Percentiles rank a stretch among this genome's conserved stretches.
Conservation (phyloP, 495 filamentous ascomycete genomes). For the Cairneyella variabilis region DNA sequence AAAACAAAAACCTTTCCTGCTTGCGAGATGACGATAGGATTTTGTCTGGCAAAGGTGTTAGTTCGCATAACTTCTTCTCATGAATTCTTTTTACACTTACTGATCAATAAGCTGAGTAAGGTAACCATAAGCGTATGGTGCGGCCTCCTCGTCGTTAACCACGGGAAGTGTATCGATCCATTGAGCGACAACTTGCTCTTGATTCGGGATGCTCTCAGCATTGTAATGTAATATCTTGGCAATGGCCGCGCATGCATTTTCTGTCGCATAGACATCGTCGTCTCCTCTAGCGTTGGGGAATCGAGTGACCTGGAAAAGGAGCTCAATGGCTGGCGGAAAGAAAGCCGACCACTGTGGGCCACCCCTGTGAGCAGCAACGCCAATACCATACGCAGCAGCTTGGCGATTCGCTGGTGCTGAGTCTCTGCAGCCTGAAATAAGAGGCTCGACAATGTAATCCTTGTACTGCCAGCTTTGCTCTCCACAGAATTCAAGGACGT, state of each 20-base stretch:
- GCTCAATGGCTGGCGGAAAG: constrained; percentile 69
- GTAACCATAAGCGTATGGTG: constrained; percentile 93
- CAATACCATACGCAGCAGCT: constrained; percentile 93
- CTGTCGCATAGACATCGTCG: constrained; percentile 94
- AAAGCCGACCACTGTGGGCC: constrained; percentile 81
- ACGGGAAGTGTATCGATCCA: constrained; percentile 93
- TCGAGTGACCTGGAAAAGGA: constrained; percentile 78
- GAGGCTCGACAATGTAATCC: constrained; percentile 76
- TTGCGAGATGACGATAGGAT: constrained; percentile 72
- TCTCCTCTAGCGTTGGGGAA: constrained; percentile 77
- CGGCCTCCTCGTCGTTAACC: constrained; percentile 93
- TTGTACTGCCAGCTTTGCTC: constrained; percentile 78
- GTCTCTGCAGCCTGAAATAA: constrained; percentile 80
- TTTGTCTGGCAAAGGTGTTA: constrained; percentile 62
- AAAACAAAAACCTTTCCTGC: constrained; percentile 75
- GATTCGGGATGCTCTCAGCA: constrained; percentile 63
- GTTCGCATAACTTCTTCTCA: background rate
- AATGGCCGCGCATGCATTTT: constrained; percentile 95
- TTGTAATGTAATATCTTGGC: constrained; percentile 96
- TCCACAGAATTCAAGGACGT: constrained; percentile 95
- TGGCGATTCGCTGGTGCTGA: constrained; percentile 87
- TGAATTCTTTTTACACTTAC: constrained; percentile 54
- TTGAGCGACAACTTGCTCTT: constrained; percentile 65
- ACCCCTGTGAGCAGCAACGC: constrained; percentile 92
- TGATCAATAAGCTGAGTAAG: constrained; percentile 87